phyloP scores from a whole-genome alignment of 345 rosid species.

The Brassica carinata region DNA sequence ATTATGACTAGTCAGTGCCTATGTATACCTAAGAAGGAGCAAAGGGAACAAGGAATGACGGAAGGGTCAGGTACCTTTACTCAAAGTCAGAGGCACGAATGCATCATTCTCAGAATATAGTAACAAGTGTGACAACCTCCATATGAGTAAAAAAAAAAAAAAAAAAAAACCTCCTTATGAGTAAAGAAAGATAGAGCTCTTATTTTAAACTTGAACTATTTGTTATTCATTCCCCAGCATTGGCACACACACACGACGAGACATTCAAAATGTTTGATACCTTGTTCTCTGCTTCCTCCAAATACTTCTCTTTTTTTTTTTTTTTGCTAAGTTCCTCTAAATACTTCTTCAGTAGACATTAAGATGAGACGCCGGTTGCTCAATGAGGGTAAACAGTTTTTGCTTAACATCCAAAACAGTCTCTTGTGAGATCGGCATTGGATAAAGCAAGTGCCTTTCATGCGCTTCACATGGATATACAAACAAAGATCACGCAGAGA shows the following conservation, averaged over 20 bases:
- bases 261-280: conserved; percentile 30
- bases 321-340: conserved; percentile 24
- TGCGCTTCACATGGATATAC: too few relatives aligned
- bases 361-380: conserved; percentile 69
- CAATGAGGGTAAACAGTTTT: conserved; percentile 64
- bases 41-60: too few relatives aligned
- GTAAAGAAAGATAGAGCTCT: conserved; percentile 39
- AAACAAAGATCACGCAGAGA: too few relatives aligned
- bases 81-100: too few relatives aligned
- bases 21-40: too few relatives aligned
- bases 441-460: not conserved
- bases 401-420: conserved; percentile 60
- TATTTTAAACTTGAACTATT: conserved; percentile 38
- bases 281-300: conserved; percentile 70
- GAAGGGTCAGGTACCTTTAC: too few relatives aligned
- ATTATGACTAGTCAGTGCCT: too few relatives aligned
- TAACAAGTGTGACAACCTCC: too few relatives aligned
- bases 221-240: not conserved
- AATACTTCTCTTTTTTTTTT: conserved; percentile 42
- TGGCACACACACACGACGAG: conserved; percentile 10
- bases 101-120: too few relatives aligned
- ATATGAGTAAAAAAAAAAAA: too few relatives aligned
- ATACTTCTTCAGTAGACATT: conserved; percentile 55
- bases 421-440: not conserved
- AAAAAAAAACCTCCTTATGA: not conserved